These are phyloP conservation scores for Aphanocladium album DNA, from an alignment of 2,329 filamentous ascomycete genomes.

Conservation along the genomic window DNA sequence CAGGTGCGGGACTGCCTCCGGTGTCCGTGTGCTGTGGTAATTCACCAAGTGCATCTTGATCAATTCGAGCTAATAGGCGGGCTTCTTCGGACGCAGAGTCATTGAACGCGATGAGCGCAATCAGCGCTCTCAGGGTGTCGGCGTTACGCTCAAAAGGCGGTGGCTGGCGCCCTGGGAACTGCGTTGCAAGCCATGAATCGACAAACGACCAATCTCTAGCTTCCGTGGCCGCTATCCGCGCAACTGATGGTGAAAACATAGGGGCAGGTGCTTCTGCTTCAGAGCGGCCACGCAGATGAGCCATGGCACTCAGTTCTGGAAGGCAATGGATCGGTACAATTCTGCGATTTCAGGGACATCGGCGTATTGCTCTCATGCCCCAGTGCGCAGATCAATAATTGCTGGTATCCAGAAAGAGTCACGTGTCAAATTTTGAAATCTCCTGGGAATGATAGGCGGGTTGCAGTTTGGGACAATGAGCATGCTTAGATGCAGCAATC, in stretches of 20 bases:
- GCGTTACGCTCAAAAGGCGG: slow-evolving; percentile 82
- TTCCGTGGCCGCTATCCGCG: slow-evolving; percentile 71
- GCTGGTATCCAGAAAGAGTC: no score
- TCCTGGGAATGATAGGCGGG: no score
- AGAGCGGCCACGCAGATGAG: slow-evolving; percentile 27
- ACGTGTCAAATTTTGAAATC: no score
- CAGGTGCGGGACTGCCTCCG: slow-evolving; percentile 22
- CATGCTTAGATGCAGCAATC: no score
- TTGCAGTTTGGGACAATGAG: no score
- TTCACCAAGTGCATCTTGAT: slow-evolving; percentile 54
- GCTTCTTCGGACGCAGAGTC: slow-evolving; percentile 72
- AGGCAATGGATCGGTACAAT: background rate
- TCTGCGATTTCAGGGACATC: background rate
- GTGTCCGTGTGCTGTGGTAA: slow-evolving; percentile 27
- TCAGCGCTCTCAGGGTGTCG: slow-evolving; percentile 70
- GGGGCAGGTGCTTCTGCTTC: slow-evolving; percentile 34
- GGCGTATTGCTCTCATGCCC: background rate
- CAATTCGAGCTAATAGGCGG: slow-evolving; percentile 50
- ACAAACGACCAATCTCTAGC: slow-evolving; percentile 90
- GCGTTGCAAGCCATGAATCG: slow-evolving; percentile 73
- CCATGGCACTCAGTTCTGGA: slow-evolving; percentile 24
- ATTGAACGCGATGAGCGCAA: slow-evolving; percentile 69
- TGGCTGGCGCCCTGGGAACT: slow-evolving; percentile 57
- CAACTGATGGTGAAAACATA: slow-evolving; percentile 63
- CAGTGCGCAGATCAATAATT: no score